phyloP scores from a whole-genome alignment of 2,329 filamentous ascomycete species.

The Pseudogymnoascus sp. region DNA sequence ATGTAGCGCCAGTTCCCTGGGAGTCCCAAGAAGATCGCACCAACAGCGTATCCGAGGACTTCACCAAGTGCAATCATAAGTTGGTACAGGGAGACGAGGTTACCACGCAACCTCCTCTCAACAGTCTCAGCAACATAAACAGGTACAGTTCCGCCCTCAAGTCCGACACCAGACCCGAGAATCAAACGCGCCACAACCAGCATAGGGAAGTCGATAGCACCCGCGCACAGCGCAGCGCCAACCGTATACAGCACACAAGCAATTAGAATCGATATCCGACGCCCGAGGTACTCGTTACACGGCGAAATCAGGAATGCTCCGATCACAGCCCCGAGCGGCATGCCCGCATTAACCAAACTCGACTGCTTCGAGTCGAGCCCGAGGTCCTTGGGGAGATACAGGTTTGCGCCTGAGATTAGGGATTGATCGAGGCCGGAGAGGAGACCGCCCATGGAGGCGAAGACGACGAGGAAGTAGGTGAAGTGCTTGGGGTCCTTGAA shows the following conservation, averaged over 20 bases:
- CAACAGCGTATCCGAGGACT: slow-evolving; percentile 66
- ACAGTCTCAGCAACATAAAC: slow-evolving; percentile 71
- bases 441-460: slow-evolving; percentile 66
- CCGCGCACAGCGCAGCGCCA: slow-evolving; percentile 62
- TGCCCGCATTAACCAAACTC: slow-evolving; percentile 62
- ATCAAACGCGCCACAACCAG: slow-evolving; percentile 63
- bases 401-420: slow-evolving; percentile 64
- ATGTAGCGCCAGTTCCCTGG: slow-evolving; percentile 68
- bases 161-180: slow-evolving; percentile 63
- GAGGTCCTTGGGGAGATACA: slow-evolving; percentile 57
- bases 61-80: slow-evolving; percentile 71
- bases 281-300: slow-evolving; percentile 60
- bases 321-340: slow-evolving; percentile 66
- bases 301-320: slow-evolving; percentile 63
- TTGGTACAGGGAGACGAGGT: slow-evolving; percentile 68
- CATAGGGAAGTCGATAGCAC: slow-evolving; percentile 63
- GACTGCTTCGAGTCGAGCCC: slow-evolving; percentile 50
- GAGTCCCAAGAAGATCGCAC: slow-evolving; percentile 66
- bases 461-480: slow-evolving; percentile 61
- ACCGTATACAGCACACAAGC: slow-evolving; percentile 65
- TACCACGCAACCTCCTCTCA: slow-evolving; percentile 60
- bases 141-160: slow-evolving; percentile 68
- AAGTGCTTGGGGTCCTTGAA: slow-evolving; percentile 60
- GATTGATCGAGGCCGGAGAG: slow-evolving; percentile 68
- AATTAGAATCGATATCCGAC: slow-evolving; percentile 63